Conservation (phyloP, 2,329 filamentous ascomycete species). For the Taxawa tesnikishii region DNA sequence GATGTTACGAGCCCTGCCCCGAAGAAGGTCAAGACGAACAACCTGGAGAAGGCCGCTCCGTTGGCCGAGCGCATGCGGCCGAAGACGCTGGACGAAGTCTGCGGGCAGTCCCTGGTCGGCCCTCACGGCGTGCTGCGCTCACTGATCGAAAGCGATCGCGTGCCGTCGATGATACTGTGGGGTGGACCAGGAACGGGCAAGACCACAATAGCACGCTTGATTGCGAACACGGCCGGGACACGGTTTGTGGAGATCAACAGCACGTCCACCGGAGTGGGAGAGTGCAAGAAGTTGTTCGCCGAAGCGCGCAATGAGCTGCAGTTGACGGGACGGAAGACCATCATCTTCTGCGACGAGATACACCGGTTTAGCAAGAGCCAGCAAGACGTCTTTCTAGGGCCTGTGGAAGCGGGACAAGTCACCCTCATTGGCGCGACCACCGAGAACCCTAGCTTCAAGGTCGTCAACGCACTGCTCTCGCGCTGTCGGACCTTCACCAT, state of each 20-base stretch:
- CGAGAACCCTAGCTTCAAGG: constrained; percentile 91
- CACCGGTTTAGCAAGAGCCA: constrained; percentile 84
- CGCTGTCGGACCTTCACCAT: constrained; percentile 86
- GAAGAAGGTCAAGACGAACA: constrained; percentile 56
- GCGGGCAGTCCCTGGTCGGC: constrained; percentile 83
- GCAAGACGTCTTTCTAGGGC: constrained; percentile 88
- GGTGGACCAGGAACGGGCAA: constrained; percentile 71
- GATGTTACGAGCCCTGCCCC: constrained; percentile 19
- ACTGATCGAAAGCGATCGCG: constrained; percentile 71
- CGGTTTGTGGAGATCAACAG: constrained; percentile 95
- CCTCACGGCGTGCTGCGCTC: constrained; percentile 70
- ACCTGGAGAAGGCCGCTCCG: constrained; percentile 59
- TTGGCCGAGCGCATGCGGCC: constrained; percentile 92
- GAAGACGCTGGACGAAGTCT: constrained; percentile 69
- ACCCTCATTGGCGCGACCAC: constrained; percentile 92
- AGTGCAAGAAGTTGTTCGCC: constrained; percentile 83
- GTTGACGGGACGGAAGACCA: constrained; percentile 79
- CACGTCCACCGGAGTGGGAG: constrained; percentile 73
- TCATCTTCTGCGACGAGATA: constrained; percentile 96
- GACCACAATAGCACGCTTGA: constrained; percentile 84
- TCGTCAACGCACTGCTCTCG: constrained; percentile 76
- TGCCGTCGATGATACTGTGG: constrained; percentile 96
- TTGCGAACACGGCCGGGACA: constrained; percentile 68
- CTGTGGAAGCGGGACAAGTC: constrained; percentile 81
- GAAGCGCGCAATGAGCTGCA: constrained; percentile 71